Percentiles rank a stretch among this genome's conserved stretches.
Conservation (phyloP, 169 alveolate genomes). For the Eimeria praecox region DNA sequence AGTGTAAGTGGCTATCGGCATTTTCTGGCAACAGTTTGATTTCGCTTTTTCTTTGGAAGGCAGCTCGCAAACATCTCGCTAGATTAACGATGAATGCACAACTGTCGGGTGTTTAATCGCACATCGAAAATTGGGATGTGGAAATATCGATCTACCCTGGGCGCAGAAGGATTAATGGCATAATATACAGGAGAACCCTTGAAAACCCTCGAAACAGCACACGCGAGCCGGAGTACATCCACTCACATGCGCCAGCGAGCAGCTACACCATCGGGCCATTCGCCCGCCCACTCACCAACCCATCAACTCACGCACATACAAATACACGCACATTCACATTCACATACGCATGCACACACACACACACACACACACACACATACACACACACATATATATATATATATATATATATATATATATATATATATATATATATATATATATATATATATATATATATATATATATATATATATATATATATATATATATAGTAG, state of each 20-base stretch:
- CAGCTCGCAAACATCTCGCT: too few species aligned
- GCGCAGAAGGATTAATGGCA: not conserved
- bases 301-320: too few species aligned
- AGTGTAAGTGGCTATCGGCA: too few species aligned
- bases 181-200: not conserved
- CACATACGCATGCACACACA: not conserved
- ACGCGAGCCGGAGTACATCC: not conserved
- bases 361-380: not conserved
- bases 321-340: too few species aligned
- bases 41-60: not conserved
- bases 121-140: not conserved
- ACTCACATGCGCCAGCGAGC: not conserved
- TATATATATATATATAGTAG: too few species aligned
- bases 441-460: too few species aligned
- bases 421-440: too few species aligned
- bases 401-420: too few species aligned
- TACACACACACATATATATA: not conserved
- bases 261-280: not conserved
- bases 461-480: too few species aligned
- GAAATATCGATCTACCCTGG: not conserved
- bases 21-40: not conserved
- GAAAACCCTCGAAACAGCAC: not conserved
- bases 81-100: not conserved
- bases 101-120: not conserved
- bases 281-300: not conserved